phyloP scores from a whole-genome alignment of 257 asterid genomes.

The Linderniella brevidens region DNA sequence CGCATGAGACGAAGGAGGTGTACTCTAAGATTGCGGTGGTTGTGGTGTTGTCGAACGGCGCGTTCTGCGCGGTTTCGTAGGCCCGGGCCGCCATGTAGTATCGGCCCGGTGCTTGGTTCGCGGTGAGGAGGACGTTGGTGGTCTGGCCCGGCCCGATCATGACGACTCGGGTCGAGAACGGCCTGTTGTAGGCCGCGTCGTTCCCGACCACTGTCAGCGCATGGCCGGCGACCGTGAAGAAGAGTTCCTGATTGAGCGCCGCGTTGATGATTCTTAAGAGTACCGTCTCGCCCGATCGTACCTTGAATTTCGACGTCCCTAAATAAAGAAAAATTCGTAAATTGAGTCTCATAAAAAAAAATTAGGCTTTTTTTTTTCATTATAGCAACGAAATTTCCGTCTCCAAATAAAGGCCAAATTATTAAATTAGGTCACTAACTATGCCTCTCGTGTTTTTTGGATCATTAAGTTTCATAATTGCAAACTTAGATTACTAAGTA shows the following conservation, averaged over 20 bases:
- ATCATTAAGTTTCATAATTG: no score
- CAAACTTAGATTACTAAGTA: no score
- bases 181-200: slow-evolving; percentile 47
- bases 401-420: no score
- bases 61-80: slow-evolving; percentile 38
- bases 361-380: no score
- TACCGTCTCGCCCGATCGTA: slow-evolving; percentile 33
- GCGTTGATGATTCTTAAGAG: slow-evolving; percentile 49
- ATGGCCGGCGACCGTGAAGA: slow-evolving; percentile 47
- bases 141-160: slow-evolving; percentile 65
- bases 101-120: slow-evolving; percentile 32
- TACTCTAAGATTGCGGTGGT: slow-evolving; percentile 48
- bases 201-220: slow-evolving; percentile 37
- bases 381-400: no score
- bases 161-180: slow-evolving; percentile 27
- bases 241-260: slow-evolving; percentile 61
- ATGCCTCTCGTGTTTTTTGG: no score
- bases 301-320: slow-evolving; percentile 28
- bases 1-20: slow-evolving; percentile 9
- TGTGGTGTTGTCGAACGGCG: slow-evolving; percentile 51
- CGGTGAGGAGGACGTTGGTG: slow-evolving; percentile 48
- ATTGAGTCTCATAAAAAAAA: no score
- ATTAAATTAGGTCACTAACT: no score
- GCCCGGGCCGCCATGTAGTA: slow-evolving; percentile 50
- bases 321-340: neutral